Evolutionary conservation across 2,329 filamentous ascomycete genomes (phyloP).

Genomic region (Aspergillus nomiae): DNA sequence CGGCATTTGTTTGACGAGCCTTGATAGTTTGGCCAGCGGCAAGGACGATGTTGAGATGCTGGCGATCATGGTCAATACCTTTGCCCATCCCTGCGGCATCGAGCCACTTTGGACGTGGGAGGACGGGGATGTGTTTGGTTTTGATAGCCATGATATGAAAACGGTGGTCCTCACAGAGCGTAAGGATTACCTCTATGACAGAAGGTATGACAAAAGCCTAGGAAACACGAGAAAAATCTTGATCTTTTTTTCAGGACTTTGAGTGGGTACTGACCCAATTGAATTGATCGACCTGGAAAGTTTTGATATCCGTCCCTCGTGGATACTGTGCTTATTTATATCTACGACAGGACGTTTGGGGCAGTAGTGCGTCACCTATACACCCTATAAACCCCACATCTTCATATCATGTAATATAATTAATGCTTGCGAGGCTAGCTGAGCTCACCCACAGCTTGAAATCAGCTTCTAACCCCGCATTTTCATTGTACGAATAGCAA

Average conservation of each 20-base stretch:
- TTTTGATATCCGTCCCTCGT: not conserved
- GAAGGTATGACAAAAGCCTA: not conserved
- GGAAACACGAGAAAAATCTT: not conserved
- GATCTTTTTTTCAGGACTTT: not conserved
- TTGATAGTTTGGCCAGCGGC: not conserved
- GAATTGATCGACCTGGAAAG: not conserved
- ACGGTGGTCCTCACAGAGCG: not conserved
- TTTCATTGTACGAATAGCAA: not conserved
- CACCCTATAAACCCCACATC: not conserved
- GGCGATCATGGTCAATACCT: not conserved
- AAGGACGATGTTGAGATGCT: not conserved
- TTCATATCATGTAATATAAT: not conserved
- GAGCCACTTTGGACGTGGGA: not conserved
- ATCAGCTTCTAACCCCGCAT: not conserved
- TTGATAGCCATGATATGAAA: not conserved
- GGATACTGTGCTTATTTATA: not conserved
- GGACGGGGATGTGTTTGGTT: not conserved
- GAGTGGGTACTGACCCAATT: no score
- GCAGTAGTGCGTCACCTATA: fast-evolving
- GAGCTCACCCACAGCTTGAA: not conserved
- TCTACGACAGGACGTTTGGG: no score
- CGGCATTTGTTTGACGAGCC: not conserved
- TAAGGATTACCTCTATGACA: not conserved
- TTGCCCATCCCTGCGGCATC: not conserved
- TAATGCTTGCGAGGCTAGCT: not conserved